Base-by-base conservation (phyloP, 2,329 filamentous ascomycete species). In the Exophiala oligosperma region DNA sequence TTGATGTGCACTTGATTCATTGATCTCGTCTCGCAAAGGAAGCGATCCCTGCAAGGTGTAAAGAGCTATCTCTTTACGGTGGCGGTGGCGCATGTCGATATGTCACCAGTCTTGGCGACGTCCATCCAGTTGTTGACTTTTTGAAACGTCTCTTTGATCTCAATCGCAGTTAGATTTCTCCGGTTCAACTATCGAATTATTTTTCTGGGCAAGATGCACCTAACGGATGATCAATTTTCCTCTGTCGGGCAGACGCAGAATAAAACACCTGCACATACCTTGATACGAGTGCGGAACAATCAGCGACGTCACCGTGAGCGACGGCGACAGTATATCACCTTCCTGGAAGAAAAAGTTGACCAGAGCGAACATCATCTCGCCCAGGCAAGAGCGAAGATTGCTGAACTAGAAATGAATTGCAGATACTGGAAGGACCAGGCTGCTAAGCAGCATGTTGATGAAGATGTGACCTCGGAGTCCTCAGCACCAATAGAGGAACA, bases 221-320 rank as follows among this genome's bases (percentile, higher is more conserved):
- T n/a, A 26, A 44, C 41, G 14, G 41, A 44, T n/a, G 14, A 44
- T 26, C 17, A 44, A 17, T 21, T 17, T 26, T 2, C 14, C 14
- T 44, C 41, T 44, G 41, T 44, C 8, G 11, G 41, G 41, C 41
- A 4, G 46, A 48, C 48, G 26, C 48, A 29, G 37, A 47, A n/a
- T 26, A 54, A 54, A 47, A 54, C 52, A 35, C 52, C 52, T 23
- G 24, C 41, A 32, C 52, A 54, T 17, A 54, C 52, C n/a, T 26
- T 54, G 38, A 47, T 54, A 23, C 55, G 61, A n/a, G 49, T 61
- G 5, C 61, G 62, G 32, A 62, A 62, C 48, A 64, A 64, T 52
- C 62, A 64, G 50, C 60, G 62, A 29, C 57, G 57, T 35, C 59
- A 51, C 47, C 62, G 62, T 9, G 53, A 50, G 21, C 53, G 62